Evolutionary conservation across 176 grass and related monocot genomes (phyloP), one percentile per base, ranked within the genome.

Genomic region (Eleusine coracana): DNA sequence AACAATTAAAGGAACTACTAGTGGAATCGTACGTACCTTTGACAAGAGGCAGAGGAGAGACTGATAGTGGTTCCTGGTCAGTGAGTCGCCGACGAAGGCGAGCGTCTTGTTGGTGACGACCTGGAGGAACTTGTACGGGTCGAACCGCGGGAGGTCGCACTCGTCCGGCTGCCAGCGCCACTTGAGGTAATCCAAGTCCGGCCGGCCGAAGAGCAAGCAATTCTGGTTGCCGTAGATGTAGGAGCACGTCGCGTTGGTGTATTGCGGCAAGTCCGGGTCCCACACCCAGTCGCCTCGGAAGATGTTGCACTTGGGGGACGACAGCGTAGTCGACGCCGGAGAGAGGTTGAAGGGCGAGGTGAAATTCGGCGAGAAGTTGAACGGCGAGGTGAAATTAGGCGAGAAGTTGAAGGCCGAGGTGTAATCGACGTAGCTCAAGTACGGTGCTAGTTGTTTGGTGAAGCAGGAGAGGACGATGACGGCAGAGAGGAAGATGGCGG

Each of bases 241-340:
- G 68, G 62, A 54, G 79, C 88, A 90, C 4, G 88, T 83, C 75
- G 50, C 61, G 68, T 90, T 90, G 52, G 84, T 90, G 84, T 90
- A 90, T 21, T 70, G 80, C 74, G 88, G 88, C 79, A 80, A 54
- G 69, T 61, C 52, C n/a, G 78, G 76, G 70, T 90, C 80, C 23
- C 84, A 80, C 39, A 80, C 88, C 88, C 88, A 90, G 51, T 90
- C 80, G 51, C 88, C 88, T 1, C 69, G 84, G 84, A 80, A 90
- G 74, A 90, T 87, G 84, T 90, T 80, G 75, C 88, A 90, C 76
- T 42, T 80, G 76, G 87, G 62, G 29, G 27, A 14, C 17, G 16
- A 18, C 70, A 2, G 3, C 7, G n/a, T 7, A 6, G 20, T 15
- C 40, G 17, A 6, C 64, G 55, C 46, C 28, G 15, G 34, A 17